Evolutionary conservation across 179 eudicot species (phyloP).

Genomic region (Carnegiea gigantea): DNA sequence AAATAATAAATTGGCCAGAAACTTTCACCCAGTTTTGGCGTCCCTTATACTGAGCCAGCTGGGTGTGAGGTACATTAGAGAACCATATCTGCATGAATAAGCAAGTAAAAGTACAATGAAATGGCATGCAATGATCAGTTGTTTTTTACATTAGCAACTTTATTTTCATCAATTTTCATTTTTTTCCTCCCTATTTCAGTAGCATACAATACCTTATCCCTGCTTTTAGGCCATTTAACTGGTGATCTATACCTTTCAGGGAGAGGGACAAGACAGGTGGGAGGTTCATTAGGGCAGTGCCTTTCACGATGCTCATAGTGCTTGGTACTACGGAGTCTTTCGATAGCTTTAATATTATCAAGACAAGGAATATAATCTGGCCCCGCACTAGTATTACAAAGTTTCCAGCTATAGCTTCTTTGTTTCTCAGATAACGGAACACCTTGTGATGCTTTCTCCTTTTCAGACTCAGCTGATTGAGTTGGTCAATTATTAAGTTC

Average conservation of each 20-base stretch:
- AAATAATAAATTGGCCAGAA: conserved; percentile 24
- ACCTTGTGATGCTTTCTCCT: conserved; percentile 15
- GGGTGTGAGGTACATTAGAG: conserved; percentile 30
- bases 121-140: not conserved
- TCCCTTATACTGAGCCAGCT: conserved; percentile 26
- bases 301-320: conserved; percentile 34
- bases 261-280: conserved; percentile 33
- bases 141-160: not conserved
- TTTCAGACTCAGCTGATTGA: conserved; percentile 24
- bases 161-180: not conserved
- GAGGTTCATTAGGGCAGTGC: conserved; percentile 31
- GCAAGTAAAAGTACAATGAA: not conserved
- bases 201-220: conserved; percentile 26
- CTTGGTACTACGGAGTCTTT: conserved; percentile 14
- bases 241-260: conserved; percentile 30
- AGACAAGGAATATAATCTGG: conserved; percentile 29
- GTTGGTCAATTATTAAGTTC: conserved; percentile 9
- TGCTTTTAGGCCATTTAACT: conserved; percentile 36
- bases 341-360: conserved; percentile 24
- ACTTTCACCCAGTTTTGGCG: conserved; percentile 30
- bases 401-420: conserved; percentile 24
- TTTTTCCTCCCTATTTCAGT: not conserved
- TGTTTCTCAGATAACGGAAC: not conserved
- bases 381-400: conserved; percentile 24
- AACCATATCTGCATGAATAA: conserved; percentile 27